These are phyloP conservation scores for Fusarium denticulatum DNA, from an alignment of 2,329 filamentous ascomycete species.

Conservation along the genomic window DNA sequence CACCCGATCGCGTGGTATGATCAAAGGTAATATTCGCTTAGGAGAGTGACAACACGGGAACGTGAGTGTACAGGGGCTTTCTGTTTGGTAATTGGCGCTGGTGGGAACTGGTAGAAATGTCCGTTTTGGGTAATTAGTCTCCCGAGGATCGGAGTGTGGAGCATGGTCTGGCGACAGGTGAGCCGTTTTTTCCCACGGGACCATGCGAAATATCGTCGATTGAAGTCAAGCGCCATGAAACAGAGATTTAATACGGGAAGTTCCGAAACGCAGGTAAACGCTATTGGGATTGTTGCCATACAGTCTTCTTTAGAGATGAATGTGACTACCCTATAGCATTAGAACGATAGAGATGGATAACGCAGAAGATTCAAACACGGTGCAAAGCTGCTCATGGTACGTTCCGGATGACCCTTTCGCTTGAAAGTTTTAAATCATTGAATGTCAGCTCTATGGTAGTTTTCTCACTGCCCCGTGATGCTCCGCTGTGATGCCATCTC, in stretches of 20 bases:
- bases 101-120: background rate
- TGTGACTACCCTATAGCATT: background rate
- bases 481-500: background rate
- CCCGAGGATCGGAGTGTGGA: background rate
- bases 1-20: background rate
- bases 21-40: background rate
- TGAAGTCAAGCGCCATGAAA: too few relatives aligned
- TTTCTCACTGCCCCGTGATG: accelerated
- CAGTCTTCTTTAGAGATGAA: accelerated
- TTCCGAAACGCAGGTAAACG: background rate
- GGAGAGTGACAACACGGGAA: background rate
- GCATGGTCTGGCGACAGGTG: accelerated
- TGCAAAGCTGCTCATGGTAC: accelerated
- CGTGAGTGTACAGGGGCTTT: background rate
- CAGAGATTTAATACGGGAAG: too few relatives aligned
- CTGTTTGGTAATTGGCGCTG: background rate
- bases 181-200: background rate
- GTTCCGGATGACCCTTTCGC: accelerated
- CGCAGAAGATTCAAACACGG: background rate
- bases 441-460: accelerated
- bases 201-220: background rate
- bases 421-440: accelerated
- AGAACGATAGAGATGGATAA: background rate
- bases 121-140: background rate
- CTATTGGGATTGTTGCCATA: background rate